These are phyloP conservation scores for Helotiales sp. DNA, from an alignment of 2,329 filamentous ascomycete species.

Conservation along the genomic window DNA sequence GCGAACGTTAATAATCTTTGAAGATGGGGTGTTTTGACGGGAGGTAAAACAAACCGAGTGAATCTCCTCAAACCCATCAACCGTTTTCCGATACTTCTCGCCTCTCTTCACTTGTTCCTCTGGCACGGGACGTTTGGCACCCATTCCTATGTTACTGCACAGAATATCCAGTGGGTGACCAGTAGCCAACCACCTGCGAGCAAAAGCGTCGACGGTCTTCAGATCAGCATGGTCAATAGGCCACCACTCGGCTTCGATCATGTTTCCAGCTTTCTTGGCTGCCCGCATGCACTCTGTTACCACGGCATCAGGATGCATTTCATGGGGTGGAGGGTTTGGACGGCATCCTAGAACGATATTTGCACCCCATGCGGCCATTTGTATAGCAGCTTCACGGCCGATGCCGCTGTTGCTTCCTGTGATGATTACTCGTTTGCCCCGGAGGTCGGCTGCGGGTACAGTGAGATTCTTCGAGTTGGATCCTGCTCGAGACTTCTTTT, in stretches of 20 bases:
- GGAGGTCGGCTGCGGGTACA: neutral
- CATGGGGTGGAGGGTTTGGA: constrained; percentile 43
- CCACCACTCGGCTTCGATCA: constrained; percentile 39
- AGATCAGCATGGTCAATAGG: constrained; percentile 37
- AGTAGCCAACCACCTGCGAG: constrained; percentile 37
- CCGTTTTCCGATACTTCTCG: constrained; percentile 28
- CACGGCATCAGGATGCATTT: constrained; percentile 34
- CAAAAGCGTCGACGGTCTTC: constrained; percentile 37
- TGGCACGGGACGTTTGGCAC: constrained; percentile 11
- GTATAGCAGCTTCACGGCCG: constrained; percentile 47
- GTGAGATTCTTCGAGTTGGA: neutral
- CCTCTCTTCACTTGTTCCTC: constrained; percentile 19
- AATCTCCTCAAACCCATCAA: constrained; percentile 43
- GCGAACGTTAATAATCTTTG: neutral
- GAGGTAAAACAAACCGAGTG: constrained; percentile 24
- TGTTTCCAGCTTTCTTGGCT: constrained; percentile 20
- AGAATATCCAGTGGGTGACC: constrained; percentile 40
- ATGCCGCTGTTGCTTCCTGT: constrained; percentile 52
- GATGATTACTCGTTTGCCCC: constrained; percentile 42
- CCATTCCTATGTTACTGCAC: constrained; percentile 42
- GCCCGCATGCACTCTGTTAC: constrained; percentile 33
- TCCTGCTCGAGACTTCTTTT: neutral
- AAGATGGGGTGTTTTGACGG: neutral
- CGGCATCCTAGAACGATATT: constrained; percentile 47
- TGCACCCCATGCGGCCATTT: constrained; percentile 44